Evolutionary conservation across 1,284 basidiomycete genomes (phyloP), one percentile per base, ranked within the genome.

Genomic region (Cutaneotrichosporon sp.): DNA sequence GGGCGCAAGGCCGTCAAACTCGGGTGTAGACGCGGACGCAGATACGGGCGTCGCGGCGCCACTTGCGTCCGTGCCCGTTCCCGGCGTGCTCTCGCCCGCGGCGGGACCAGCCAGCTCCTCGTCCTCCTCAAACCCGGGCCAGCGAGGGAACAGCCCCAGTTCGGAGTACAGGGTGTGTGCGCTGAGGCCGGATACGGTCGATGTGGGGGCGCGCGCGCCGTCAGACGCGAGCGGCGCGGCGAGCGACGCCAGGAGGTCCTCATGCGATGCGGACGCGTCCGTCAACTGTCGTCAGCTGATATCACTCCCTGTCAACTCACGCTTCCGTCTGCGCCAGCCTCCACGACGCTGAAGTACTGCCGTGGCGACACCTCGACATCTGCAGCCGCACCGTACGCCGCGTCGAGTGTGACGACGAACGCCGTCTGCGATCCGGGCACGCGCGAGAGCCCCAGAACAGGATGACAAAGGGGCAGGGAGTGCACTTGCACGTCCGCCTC

Each of bases 91-190:
- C 43, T 37, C 35, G 33, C n/a, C 15, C 15, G 21, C 50, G 8
- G 35, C 40, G 17, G 51, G 47, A 26, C 56, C 59, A 3, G 55
- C 59, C 8, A 58, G 58, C 34, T 70, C 72, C 21, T 70, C 70
- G 51, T 73, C 74, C 50, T 74, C 74, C 51, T 75, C 73, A 22
- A 69, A 59, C 1, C 72, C 70, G 14, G 67, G 67, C 72, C 73
- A 74, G 54, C 70, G 65, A 9, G 74, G 74, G 22, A 68, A 61
- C 34, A 74, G 64, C 9, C 64, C 51, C 5, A 76, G 58, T 38
- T 71, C 56, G 20, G 64, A 62, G 56, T 72, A 76, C 1, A 73
- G 62, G 26, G 7, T 30, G 26, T 30, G 5, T 30, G 5, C 10
- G 20, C 63, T 51, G 12, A 72, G 58, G 4, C 54, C 48, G 4